A percentile compares a stretch with the other conserved stretches of the same genome.
Conservation (phyloP, 2,329 filamentous ascomycete species). For the Arthrobotrys sphaeroides region DNA sequence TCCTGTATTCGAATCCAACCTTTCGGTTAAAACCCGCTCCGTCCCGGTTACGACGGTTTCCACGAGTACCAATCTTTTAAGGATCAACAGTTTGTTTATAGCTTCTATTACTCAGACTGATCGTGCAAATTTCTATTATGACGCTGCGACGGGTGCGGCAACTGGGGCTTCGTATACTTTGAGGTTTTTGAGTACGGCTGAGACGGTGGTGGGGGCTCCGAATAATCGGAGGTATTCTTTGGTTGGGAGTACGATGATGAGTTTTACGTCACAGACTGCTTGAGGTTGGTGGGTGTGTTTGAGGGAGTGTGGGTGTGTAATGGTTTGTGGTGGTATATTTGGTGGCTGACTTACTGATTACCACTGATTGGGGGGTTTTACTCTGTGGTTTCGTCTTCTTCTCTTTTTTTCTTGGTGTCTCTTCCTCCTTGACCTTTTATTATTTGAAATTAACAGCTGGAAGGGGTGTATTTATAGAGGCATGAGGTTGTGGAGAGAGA, state of each 20-base stretch:
- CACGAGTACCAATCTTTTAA: background rate
- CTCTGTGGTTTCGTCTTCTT: background rate
- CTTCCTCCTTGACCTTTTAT: no score
- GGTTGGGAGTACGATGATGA: constrained; percentile 27
- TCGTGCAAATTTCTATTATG: constrained; percentile 23
- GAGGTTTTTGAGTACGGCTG: constrained; percentile 8
- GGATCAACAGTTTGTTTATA: background rate
- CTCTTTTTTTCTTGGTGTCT: background rate
- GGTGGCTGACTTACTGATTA: background rate
- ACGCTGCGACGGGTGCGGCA: background rate
- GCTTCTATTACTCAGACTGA: background rate
- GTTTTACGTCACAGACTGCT: constrained; percentile 20
- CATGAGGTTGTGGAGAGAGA: no score
- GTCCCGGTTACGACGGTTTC: background rate
- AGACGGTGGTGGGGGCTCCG: background rate
- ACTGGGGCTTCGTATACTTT: constrained; percentile 14
- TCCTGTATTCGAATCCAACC: background rate
- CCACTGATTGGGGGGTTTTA: background rate
- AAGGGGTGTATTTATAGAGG: no score
- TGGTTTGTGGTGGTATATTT: background rate
- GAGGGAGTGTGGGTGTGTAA: background rate
- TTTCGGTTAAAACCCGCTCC: background rate
- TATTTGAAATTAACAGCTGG: background rate
- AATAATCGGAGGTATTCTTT: background rate
- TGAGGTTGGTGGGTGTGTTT: background rate